phyloP scores from a whole-genome alignment of 768 basidiomycete genomes.

The Plicaturopsis crispa region DNA sequence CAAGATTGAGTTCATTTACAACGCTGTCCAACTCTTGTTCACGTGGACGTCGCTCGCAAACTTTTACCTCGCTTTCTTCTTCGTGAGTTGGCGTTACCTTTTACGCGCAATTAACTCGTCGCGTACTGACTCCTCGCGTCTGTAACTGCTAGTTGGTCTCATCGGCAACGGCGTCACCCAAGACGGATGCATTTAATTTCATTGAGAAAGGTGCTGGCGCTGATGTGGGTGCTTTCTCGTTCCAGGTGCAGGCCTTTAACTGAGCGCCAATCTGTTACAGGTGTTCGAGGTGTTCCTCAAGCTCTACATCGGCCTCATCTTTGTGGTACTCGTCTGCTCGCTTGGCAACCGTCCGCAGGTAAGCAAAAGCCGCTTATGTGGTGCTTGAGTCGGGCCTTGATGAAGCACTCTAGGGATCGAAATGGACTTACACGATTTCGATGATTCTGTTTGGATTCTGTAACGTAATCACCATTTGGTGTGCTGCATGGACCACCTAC shows the following conservation, averaged over 20 bases:
- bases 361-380: conserved; percentile 8
- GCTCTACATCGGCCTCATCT: conserved; percentile 81
- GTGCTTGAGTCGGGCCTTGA: neutral
- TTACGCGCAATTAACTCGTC: conserved; percentile 11
- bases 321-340: conserved; percentile 78
- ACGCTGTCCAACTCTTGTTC: conserved; percentile 81
- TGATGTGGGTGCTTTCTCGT: too few relatives aligned
- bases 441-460: conserved; percentile 76
- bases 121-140: too few relatives aligned
- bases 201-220: conserved; percentile 64
- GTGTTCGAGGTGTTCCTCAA: conserved; percentile 75
- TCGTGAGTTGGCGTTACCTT: conserved; percentile 45
- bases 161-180: conserved; percentile 56
- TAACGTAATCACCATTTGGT: conserved; percentile 78
- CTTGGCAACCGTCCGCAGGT: conserved; percentile 84
- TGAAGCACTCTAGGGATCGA: conserved; percentile 51
- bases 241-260: too few relatives aligned
- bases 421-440: conserved; percentile 73
- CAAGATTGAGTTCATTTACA: conserved; percentile 89
- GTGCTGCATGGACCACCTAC: conserved; percentile 87
- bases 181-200: conserved; percentile 74
- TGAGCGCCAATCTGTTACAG: too few relatives aligned
- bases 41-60: conserved; percentile 93
- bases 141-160: conserved; percentile 57
- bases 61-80: conserved; percentile 93